phyloP scores from a whole-genome alignment of 768 basidiomycete genomes.

The Lentinula lateritia region DNA sequence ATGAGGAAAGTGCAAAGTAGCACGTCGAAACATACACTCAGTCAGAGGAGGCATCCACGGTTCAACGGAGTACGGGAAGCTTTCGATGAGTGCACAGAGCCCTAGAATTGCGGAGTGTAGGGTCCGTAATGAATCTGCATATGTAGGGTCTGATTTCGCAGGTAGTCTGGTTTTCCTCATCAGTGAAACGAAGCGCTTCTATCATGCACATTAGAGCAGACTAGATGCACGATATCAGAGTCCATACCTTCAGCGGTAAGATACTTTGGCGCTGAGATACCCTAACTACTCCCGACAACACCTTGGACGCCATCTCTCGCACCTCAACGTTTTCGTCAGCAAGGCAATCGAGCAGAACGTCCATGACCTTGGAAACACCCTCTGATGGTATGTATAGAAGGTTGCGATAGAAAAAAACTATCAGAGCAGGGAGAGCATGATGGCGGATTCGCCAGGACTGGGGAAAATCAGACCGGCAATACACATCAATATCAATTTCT shows the following conservation, averaged over 20 bases:
- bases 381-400: slow-evolving; percentile 67
- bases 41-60: slow-evolving; percentile 83
- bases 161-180: slow-evolving; percentile 62
- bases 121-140: slow-evolving; percentile 65
- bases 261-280: slow-evolving; percentile 90
- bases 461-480: slow-evolving; percentile 33
- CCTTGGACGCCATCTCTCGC: slow-evolving; percentile 84
- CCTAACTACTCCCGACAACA: slow-evolving; percentile 79
- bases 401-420: slow-evolving; percentile 90
- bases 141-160: slow-evolving; percentile 59
- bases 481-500: slow-evolving; percentile 28
- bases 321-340: slow-evolving; percentile 92
- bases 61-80: slow-evolving; percentile 93
- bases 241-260: slow-evolving; percentile 67
- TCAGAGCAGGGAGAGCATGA: slow-evolving; percentile 81
- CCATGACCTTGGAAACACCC: slow-evolving; percentile 69
- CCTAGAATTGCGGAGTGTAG: slow-evolving; percentile 90
- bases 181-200: slow-evolving; percentile 79
- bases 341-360: slow-evolving; percentile 77
- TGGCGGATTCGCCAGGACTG: slow-evolving; percentile 91
- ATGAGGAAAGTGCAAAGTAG: background rate
- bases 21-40: slow-evolving; percentile 44
- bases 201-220: slow-evolving; percentile 8
- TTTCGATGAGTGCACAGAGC: slow-evolving; percentile 84
- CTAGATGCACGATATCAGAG: background rate